Evolutionary conservation across 116 monocot species (phyloP), one percentile per base, ranked within the genome.

Genomic region (Phalaenopsis hybrid): DNA sequence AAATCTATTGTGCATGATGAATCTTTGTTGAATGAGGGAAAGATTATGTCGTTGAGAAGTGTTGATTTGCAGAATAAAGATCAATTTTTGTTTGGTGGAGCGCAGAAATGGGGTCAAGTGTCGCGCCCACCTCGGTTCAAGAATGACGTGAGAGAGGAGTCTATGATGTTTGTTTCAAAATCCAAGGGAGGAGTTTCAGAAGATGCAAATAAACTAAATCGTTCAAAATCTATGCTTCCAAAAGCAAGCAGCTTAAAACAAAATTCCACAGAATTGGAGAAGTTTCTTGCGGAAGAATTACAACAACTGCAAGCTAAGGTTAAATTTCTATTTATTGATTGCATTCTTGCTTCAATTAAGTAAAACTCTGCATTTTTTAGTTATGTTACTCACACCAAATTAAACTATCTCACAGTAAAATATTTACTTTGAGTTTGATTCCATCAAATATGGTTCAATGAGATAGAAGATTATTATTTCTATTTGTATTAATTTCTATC

Each of bases 101-200:
- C 31, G 51, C 85, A 88, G 61, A 92, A 88, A 87, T 96, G 94
- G 94, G 96, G 96, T 21, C 86, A 89, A 61, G 94, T 94, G 23
- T 74, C 93, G 43, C 87, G 96, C 82, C 96, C 96, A 9, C 52
- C 23, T 77, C 87, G 83, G 73, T 91, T 95, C 73, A 67, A 52
- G 48, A 83, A 79, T 13, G 75, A 52, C 52, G 52, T 44, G 49
- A 80, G 81, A 52, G 81, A 74, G 50, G 86, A 75, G 5, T 68
- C 75, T 74, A 58, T 5, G 23, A 31, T 45, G 17, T 52, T 70
- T 85, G 74, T 61, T 49, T 41, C 85, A 10, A 33, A 58, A 51
- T 74, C 57, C 6, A 85, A 82, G 73, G 74, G 85, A 65, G 59
- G 74, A 23, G 9, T 72, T 68, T 84, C 79, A 80, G 72, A 44